A percentile compares a stretch with the other conserved stretches of the same genome.
Evolutionary conservation across 2,329 filamentous ascomycete genomes (phyloP).

Genomic region (Aspergillus oerlinghausenensis): DNA sequence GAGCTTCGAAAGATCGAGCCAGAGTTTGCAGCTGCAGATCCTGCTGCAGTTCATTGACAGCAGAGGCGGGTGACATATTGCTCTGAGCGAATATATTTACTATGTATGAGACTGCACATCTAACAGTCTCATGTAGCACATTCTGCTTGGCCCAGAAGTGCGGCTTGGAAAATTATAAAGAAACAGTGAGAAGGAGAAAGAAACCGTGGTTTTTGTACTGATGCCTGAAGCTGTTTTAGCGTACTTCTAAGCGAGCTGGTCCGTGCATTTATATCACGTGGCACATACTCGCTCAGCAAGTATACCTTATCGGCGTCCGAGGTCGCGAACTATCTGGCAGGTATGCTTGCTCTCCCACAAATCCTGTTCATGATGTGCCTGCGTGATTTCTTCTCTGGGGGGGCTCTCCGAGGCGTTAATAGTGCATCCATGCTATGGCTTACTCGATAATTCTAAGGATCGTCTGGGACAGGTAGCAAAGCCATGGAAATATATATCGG

Average conservation of each 20-base stretch:
- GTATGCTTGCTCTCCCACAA: not conserved
- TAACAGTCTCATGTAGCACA: slow-evolving; percentile 16
- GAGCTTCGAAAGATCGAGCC: slow-evolving; percentile 39
- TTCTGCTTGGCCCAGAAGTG: slow-evolving; percentile 25
- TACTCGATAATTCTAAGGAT: not conserved
- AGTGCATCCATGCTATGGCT: too few species aligned
- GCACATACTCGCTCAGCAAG: not conserved
- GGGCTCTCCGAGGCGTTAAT: too few species aligned
- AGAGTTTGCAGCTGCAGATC: slow-evolving; percentile 34
- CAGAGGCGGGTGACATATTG: slow-evolving; percentile 31
- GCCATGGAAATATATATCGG: not conserved
- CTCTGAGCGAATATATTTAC: slow-evolving; percentile 19
- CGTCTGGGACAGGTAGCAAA: not conserved
- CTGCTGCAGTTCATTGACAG: slow-evolving; percentile 26
- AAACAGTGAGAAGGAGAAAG: slow-evolving; percentile 15
- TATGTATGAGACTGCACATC: slow-evolving; percentile 16
- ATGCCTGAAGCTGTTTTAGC: slow-evolving; percentile 13
- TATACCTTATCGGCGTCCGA: too few species aligned
- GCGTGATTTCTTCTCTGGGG: too few species aligned
- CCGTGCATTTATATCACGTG: slow-evolving; percentile 27
- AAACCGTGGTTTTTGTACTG: slow-evolving; percentile 10
- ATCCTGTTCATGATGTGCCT: too few species aligned
- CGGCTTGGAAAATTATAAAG: slow-evolving; percentile 16
- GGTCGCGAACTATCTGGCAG: not conserved
- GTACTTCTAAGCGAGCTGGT: slow-evolving; percentile 33